These are phyloP conservation scores for Acacia acuminata DNA, from an alignment of 306 rosid genomes.

Conservation along the genomic window DNA sequence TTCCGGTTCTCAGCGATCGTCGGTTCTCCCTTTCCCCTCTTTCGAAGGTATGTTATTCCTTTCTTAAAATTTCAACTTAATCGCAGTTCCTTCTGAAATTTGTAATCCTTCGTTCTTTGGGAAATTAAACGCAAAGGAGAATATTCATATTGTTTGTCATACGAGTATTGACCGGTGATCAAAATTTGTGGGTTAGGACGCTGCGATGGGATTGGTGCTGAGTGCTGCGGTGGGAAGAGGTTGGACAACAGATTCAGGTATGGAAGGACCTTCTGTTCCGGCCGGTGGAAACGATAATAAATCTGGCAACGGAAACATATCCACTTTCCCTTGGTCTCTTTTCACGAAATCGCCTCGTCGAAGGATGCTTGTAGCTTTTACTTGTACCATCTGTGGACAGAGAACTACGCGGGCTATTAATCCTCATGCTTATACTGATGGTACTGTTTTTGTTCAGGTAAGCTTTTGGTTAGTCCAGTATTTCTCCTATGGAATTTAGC, in stretches of 20 bases:
- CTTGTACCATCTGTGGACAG: conserved; percentile 95
- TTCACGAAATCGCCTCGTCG: conserved; percentile 94
- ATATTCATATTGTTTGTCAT: not conserved
- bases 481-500: not conserved
- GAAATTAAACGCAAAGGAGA: not conserved
- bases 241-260: conserved; percentile 97
- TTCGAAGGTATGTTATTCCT: conserved; percentile 54
- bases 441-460: conserved; percentile 99
- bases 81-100: not conserved
- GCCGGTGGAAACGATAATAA: conserved; percentile 53
- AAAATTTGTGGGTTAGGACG: conserved; percentile 55
- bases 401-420: conserved; percentile 92
- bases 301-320: conserved; percentile 64
- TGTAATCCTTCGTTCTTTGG: not conserved
- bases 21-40: conserved; percentile 77
- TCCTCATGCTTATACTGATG: conserved; percentile 97
- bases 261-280: conserved; percentile 94
- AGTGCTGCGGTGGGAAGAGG: conserved; percentile 91
- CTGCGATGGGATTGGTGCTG: conserved; percentile 94
- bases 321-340: conserved; percentile 98
- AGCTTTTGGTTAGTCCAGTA: not conserved
- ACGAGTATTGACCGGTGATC: not conserved
- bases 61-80: not conserved
- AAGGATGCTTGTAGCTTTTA: conserved; percentile 91
- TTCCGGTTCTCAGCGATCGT: conserved; percentile 65